A percentile compares a stretch with the other conserved stretches of the same genome.
phyloP scores from a whole-genome alignment of 1,284 basidiomycete species.

The Sphaerobolus stellatus region DNA sequence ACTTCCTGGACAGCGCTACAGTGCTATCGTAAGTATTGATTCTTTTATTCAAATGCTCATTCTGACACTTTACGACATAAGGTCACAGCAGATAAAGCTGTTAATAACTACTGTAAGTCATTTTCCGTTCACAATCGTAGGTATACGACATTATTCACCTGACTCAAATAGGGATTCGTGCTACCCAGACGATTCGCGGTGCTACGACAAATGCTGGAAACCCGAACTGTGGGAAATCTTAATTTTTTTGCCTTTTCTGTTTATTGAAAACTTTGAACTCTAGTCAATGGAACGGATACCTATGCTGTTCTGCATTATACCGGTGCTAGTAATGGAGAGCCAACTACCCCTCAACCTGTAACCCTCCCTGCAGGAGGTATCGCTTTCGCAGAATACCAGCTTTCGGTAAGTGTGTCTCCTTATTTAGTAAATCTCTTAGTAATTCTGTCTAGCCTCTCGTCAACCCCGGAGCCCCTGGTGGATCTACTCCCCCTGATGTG shows the following conservation, averaged over 20 bases:
- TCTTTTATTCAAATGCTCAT: not conserved
- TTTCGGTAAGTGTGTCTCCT: not conserved
- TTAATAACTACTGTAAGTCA: not conserved
- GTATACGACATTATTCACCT: not conserved
- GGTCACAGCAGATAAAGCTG: not conserved
- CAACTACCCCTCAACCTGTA: not conserved
- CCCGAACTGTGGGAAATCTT: not conserved
- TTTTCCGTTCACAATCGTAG: not conserved
- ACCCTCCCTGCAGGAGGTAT: not conserved
- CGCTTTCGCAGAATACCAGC: not conserved
- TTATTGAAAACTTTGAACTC: not conserved
- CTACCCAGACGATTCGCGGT: not conserved
- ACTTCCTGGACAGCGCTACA: not conserved
- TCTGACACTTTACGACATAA: not conserved
- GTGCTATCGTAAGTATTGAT: not conserved
- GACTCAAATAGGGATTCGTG: not conserved
- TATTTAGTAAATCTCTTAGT: not conserved
- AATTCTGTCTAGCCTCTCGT: not conserved
- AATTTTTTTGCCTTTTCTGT: not conserved
- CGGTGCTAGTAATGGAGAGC: not conserved
- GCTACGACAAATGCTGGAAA: not conserved
- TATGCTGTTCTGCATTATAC: not conserved
- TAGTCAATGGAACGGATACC: not conserved
- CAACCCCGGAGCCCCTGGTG: not conserved
- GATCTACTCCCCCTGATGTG: not conserved